These are phyloP conservation scores for Mytilinidion resinicola DNA, from an alignment of 495 filamentous ascomycete genomes.

Conservation along the genomic window DNA sequence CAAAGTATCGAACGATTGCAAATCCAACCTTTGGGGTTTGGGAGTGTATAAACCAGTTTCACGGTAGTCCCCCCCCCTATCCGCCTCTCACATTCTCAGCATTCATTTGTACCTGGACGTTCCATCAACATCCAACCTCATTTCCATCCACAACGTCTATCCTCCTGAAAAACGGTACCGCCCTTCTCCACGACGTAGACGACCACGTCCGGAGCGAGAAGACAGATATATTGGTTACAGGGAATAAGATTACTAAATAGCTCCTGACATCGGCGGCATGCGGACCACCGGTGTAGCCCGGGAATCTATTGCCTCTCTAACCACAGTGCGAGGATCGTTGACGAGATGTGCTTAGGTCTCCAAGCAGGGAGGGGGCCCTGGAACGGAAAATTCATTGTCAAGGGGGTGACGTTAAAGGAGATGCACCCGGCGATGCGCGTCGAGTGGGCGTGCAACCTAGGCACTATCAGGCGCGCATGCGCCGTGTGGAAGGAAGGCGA, in stretches of 20 bases:
- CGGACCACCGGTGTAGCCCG: conserved; percentile 37
- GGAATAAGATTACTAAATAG: conserved; percentile 30
- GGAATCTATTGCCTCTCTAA: conserved; percentile 48
- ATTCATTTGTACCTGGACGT: too few species aligned
- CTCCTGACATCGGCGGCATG: conserved; percentile 28
- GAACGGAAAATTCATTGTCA: conserved; percentile 28
- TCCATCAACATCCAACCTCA: too few species aligned
- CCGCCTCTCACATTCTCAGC: too few species aligned
- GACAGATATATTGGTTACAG: conserved; percentile 33
- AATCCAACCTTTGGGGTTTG: too few species aligned
- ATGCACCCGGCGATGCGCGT: conserved; percentile 38
- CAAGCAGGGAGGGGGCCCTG: conserved; percentile 35
- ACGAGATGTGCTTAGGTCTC: conserved; percentile 44
- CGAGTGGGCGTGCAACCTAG: conserved; percentile 45
- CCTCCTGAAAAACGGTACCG: conserved; percentile 5
- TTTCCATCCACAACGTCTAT: too few species aligned
- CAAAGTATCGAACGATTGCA: too few species aligned
- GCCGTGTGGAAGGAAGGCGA: conserved; percentile 40
- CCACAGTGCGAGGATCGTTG: conserved; percentile 37
- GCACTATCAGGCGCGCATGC: conserved; percentile 44
- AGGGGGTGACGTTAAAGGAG: conserved; percentile 29
- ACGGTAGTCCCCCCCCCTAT: too few species aligned
- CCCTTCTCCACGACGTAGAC: conserved; percentile 14
- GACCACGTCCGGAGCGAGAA: conserved; percentile 16
- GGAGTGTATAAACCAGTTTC: too few species aligned